These are phyloP conservation scores for Lyophyllum decastes DNA, from an alignment of 768 basidiomycete species.

Conservation along the genomic window DNA sequence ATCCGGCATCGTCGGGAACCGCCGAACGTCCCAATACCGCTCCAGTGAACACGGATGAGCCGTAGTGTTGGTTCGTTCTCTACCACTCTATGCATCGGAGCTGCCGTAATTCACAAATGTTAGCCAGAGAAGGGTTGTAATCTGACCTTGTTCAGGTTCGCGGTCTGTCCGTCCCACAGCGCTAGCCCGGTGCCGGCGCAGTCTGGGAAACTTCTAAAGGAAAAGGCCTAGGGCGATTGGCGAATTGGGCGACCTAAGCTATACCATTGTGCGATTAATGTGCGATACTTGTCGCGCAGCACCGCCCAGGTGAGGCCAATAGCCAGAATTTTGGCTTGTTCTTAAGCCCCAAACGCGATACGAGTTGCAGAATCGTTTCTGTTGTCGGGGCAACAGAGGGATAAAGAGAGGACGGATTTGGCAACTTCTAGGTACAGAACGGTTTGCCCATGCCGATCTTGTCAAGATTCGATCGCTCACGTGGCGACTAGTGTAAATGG, in stretches of 20 bases:
- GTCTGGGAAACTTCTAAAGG: conserved; percentile 18
- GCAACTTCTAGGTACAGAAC: conserved; percentile 2
- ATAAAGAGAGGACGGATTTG: conserved; percentile 1
- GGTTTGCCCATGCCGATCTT: conserved; percentile 14
- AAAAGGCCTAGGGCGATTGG: conserved; percentile 4
- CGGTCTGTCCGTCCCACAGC: conserved; percentile 7
- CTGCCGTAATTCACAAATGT: conserved; percentile 8
- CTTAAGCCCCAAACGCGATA: neutral
- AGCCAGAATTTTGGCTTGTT: neutral
- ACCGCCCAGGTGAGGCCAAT: neutral
- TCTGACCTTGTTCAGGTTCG: conserved; percentile 19
- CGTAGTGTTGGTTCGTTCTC: conserved; percentile 11
- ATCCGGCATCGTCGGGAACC: conserved; percentile 15
- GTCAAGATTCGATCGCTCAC: conserved; percentile 23
- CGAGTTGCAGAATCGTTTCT: conserved; percentile 3
- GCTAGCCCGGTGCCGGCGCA: conserved; percentile 18
- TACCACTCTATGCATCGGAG: conserved; percentile 6
- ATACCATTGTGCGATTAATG: neutral
- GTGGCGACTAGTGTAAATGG: conserved; percentile 23
- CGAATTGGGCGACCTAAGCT: conserved; percentile 8
- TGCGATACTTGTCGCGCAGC: neutral
- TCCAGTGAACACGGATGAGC: conserved; percentile 25
- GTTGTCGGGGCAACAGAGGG: conserved; percentile 13
- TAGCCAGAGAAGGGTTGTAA: conserved; percentile 10
- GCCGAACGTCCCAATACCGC: conserved; percentile 16